Evolutionary conservation across 2,329 filamentous ascomycete genomes (phyloP), one percentile per base, ranked within the genome.

Genomic region (Penicillium sp.): DNA sequence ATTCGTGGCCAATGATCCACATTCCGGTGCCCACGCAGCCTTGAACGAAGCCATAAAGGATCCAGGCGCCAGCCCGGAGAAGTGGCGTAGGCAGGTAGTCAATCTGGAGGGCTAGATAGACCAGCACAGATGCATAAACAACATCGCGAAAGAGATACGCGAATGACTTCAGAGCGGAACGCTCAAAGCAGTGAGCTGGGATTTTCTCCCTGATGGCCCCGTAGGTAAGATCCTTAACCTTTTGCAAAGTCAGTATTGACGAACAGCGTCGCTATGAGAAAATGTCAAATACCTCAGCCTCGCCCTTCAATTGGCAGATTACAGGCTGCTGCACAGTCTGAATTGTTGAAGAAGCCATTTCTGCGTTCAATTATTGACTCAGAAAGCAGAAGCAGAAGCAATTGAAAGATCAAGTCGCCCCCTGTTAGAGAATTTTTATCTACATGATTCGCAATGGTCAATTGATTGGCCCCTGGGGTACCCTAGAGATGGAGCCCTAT

Each of bases 1-100:
- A 86, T 71, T 89, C 87, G 67, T 90, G 86, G 9, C 55, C 58
- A 15, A 60, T 50, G 17, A 60, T 60, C 58, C 58, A 60, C n/a
- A 60, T 49, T 17, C 58, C 58, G n/a, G 52, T 54, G 5, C 55
- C 53, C 13, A 60, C 58, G 26, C 55, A 58, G 39, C 58, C 58
- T 36, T 60, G 58, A 17, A 53, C 9, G n/a, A 60, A 58, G 26
- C 45, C 46, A 40, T 60, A 60, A 4, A 49, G 30, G 9, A 48
- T 41, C 58, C 58, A 60, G 13, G 52, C 53, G 17, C 37, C 41
- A 21, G 44, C 55, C 3, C 51, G 58, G 29, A 52, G 39, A 24
- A 39, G 18, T 10, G 52, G 41, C 2, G 49, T 40, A 2, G 53
- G 53, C 33, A 60, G 30, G 21, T 46, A 45, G 34, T 58, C 52